Conservation (phyloP, 805 yeast species). For the Komagataella kurtzmanii region DNA sequence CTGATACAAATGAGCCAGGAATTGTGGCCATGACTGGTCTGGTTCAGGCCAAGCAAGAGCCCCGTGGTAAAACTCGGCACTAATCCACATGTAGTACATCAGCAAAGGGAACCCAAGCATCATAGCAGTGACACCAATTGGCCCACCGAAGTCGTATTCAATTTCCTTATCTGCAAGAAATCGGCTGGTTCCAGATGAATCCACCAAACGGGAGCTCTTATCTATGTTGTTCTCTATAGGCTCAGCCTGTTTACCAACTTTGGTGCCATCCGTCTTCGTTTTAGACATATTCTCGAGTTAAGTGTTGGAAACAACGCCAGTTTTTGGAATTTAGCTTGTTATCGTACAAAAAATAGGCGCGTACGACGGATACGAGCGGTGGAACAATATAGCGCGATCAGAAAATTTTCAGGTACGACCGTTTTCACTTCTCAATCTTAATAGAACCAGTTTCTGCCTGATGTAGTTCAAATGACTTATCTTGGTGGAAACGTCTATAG, state of each 20-base stretch:
- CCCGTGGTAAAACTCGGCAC: slow-evolving; percentile 72
- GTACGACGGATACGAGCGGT: not conserved
- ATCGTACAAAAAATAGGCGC: not conserved
- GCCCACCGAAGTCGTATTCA: slow-evolving; percentile 90
- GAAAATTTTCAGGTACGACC: not conserved
- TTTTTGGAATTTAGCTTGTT: too few species aligned
- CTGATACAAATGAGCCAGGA: slow-evolving; percentile 27
- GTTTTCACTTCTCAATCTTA: not conserved
- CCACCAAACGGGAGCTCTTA: not conserved
- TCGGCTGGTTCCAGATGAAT: not conserved
- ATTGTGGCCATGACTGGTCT: slow-evolving; percentile 40
- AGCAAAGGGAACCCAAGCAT: slow-evolving; percentile 82
- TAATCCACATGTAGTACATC: slow-evolving; percentile 96
- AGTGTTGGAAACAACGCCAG: not conserved
- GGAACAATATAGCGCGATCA: not conserved
- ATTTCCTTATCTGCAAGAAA: not conserved
- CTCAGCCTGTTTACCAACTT: not conserved
- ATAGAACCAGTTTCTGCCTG: not conserved
- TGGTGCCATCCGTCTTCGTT: not conserved
- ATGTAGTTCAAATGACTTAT: not conserved
- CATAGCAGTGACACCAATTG: slow-evolving; percentile 83
- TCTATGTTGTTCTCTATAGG: not conserved
- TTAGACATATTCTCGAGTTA: not conserved
- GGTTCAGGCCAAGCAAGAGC: slow-evolving; percentile 52
- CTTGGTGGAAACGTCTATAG: not conserved